Base-by-base conservation (phyloP, 2,329 filamentous ascomycete genomes). In the Mycosphaerelloides madeirae region DNA sequence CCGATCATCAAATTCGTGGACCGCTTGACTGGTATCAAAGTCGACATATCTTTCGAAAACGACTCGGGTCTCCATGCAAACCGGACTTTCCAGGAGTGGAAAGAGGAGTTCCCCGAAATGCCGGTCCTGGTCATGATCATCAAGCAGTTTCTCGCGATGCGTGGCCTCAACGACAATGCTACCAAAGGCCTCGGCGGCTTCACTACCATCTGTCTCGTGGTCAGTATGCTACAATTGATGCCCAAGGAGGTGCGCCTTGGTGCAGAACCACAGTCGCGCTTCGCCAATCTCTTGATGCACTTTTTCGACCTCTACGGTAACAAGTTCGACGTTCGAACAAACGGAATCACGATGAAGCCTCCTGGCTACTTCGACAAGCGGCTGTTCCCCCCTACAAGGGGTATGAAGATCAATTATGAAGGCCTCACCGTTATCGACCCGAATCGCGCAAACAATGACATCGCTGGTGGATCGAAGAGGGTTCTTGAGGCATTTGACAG, bases 31-130 rank as follows among this genome's bases (percentile, higher is more conserved):
- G 83, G 82, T 11, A 72, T 98, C 41, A 87, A 85, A 55, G 85
- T 97, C 11, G 93, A 98, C 63, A 78, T 98, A 11, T 97, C 90
- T 0, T 96, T 98, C 62, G 91, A 98, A 68, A 97, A 96, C 61
- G 68, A 83, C 29, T 87, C 85, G 32, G 93, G 93, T 9, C 70
- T 96, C 8, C 68, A 77, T 14, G 91, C 93, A 2, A 84, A 93
- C 59, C 70, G 81, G 14, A 96, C 88, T 0, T 95, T 96, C 63
- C 67, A 81, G 42, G 65, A 72, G 0, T 98, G 93, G 93, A 90
- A 86, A 65, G 57, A 72, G 12, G 72, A 83, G 41, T 95, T 84
- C 53, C 90, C 91, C 1, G 81, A 82, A 7, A 90, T 97, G 87
- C 85, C 88, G 0, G 79, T 87, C 31, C 72, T 98, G 18, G 87